A percentile compares a stretch with the other conserved stretches of the same genome.
These are phyloP conservation scores for Pleurotus sapidus DNA, from an alignment of 768 basidiomycete genomes.

Conservation along the genomic window DNA sequence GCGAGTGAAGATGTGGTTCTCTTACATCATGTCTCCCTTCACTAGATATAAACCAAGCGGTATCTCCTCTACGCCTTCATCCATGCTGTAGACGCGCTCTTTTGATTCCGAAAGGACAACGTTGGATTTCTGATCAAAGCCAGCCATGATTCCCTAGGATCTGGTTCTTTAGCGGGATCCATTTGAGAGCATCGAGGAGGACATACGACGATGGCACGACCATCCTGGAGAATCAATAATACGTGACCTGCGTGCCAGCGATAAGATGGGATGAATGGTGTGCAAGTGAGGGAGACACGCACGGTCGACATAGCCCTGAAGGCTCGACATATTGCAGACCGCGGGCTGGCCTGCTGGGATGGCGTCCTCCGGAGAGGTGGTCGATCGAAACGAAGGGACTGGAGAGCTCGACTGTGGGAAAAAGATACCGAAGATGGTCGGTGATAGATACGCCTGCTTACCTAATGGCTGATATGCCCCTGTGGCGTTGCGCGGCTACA, in stretches of 20 bases:
- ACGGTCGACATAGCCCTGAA: constrained; percentile 92
- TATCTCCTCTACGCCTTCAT: constrained; percentile 92
- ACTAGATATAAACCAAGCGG: constrained; percentile 95
- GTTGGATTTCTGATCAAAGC: constrained; percentile 95
- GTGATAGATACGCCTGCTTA: background rate
- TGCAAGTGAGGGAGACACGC: constrained; percentile 19
- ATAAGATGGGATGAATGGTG: background rate
- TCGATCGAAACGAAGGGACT: too few relatives aligned
- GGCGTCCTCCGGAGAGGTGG: background rate
- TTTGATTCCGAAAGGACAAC: constrained; percentile 92
- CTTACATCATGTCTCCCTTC: constrained; percentile 98
- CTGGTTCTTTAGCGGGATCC: too few relatives aligned
- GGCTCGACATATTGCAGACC: constrained; percentile 67
- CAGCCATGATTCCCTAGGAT: constrained; percentile 80
- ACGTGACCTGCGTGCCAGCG: constrained; percentile 63
- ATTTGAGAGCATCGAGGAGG: background rate
- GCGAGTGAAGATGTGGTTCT: constrained; percentile 13
- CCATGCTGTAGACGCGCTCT: constrained; percentile 88
- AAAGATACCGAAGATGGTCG: background rate
- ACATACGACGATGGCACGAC: constrained; percentile 88
- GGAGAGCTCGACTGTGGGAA: background rate
- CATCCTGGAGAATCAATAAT: constrained; percentile 93
- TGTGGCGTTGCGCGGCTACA: too few relatives aligned
- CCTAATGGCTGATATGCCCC: background rate
- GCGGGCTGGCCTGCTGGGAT: constrained; percentile 1